Conservation (phyloP, 768 basidiomycete species). For the Rhodotorula babjevae region DNA sequence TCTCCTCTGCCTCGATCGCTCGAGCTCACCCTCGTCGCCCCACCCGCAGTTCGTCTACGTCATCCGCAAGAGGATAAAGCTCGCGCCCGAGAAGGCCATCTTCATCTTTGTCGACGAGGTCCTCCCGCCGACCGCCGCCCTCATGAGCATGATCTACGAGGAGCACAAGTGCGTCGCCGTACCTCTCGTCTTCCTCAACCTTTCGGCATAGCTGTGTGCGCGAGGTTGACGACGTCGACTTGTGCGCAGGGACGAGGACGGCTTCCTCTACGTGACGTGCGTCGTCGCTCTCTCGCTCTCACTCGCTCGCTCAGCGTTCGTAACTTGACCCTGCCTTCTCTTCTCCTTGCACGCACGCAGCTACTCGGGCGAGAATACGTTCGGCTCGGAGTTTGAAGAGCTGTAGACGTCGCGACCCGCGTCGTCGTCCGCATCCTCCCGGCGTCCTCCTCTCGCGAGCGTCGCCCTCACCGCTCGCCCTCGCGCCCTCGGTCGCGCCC, state of each 20-base stretch:
- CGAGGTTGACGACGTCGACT: too few relatives aligned
- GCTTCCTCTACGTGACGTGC: slow-evolving; percentile 79
- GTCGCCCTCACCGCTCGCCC: too few relatives aligned
- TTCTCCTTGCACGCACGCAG: slow-evolving; percentile 48
- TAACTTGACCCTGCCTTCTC: too few relatives aligned
- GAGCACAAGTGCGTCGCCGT: slow-evolving; percentile 86
- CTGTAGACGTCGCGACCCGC: too few relatives aligned
- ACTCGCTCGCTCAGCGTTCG: too few relatives aligned
- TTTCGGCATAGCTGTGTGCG: too few relatives aligned
- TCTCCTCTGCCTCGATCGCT: not conserved
- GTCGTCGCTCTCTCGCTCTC: not conserved
- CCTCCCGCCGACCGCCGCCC: slow-evolving; percentile 90
- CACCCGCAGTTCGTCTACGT: slow-evolving; percentile 93
- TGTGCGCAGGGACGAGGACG: slow-evolving; percentile 81
- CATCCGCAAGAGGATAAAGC: slow-evolving; percentile 99
- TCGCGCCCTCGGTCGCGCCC: too few relatives aligned
- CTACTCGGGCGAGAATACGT: slow-evolving; percentile 97
- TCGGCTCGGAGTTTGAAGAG: slow-evolving; percentile 52
- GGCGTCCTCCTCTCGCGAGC: too few relatives aligned
- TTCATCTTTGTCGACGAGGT: slow-evolving; percentile 99
- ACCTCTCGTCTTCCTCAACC: slow-evolving; percentile 29
- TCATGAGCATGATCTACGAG: slow-evolving; percentile 99
- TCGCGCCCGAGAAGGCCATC: slow-evolving; percentile 98
- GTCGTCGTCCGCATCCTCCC: too few relatives aligned
- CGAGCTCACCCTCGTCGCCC: not conserved